Conservation (phyloP, 768 basidiomycete genomes). For the Tephrocybe sp. region DNA sequence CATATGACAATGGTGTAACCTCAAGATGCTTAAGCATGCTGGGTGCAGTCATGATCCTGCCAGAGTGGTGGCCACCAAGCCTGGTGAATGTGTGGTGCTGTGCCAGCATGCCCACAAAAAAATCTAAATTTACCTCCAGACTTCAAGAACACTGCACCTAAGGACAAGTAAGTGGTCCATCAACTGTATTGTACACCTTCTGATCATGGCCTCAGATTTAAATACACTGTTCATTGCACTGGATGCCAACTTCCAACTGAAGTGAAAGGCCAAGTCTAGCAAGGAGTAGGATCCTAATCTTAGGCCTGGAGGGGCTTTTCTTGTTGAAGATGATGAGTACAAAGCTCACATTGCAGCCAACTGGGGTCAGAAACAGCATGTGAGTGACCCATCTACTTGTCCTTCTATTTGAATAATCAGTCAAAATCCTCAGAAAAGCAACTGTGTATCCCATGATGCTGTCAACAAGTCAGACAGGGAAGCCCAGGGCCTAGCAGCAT, state of each 20-base stretch:
- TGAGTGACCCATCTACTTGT: background rate
- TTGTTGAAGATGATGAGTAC: constrained; percentile 9
- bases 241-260: constrained; percentile 25
- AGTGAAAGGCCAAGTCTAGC: constrained; percentile 17
- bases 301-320: constrained; percentile 11
- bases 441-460: constrained; percentile 3
- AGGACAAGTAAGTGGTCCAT: constrained; percentile 4
- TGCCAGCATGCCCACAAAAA: constrained; percentile 29
- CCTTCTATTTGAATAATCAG: background rate
- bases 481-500: constrained; percentile 2
- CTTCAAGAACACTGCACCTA: constrained; percentile 19
- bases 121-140: constrained; percentile 22
- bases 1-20: constrained; percentile 19
- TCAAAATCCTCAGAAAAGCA: background rate
- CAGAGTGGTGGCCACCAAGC: constrained; percentile 17
- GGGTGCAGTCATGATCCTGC: constrained; percentile 20
- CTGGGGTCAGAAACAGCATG: constrained; percentile 5
- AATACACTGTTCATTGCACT: constrained; percentile 9
- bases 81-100: constrained; percentile 22
- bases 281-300: constrained; percentile 18
- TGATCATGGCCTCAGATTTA: background rate
- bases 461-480: constrained; percentile 7
- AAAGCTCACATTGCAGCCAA: background rate
- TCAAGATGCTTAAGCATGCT: constrained; percentile 22
- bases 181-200: background rate